A percentile compares a stretch with the other conserved stretches of the same genome.
Evolutionary conservation across 805 yeast species (phyloP).

Genomic region (Candida sakaeoensis): DNA sequence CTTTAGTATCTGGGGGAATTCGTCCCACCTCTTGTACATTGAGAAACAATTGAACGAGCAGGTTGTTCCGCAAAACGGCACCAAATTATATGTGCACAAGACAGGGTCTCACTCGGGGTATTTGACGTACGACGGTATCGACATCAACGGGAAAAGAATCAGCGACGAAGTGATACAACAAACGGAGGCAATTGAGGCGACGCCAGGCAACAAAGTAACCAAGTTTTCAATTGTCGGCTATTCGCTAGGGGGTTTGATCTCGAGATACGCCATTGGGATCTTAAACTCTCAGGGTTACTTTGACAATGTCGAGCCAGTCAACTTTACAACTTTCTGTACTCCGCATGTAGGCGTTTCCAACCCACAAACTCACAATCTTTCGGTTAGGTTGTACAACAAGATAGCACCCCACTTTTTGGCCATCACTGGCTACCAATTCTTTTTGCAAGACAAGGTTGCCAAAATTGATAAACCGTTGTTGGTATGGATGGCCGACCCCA

Average conservation of each 20-base stretch:
- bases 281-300: constrained; percentile 52
- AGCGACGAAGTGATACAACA: constrained; percentile 54
- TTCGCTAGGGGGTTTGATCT: constrained; percentile 40
- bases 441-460: constrained; percentile 43
- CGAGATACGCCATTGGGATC: constrained; percentile 43
- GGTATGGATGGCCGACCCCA: constrained; percentile 59
- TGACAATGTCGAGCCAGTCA: constrained; percentile 50
- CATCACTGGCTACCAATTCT: constrained; percentile 71
- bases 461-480: constrained; percentile 46
- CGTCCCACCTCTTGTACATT: constrained; percentile 62
- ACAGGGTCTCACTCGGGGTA: constrained; percentile 67
- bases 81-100: constrained; percentile 36
- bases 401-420: constrained; percentile 66
- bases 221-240: constrained; percentile 40
- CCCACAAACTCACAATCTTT: constrained; percentile 25
- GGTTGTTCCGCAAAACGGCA: constrained; percentile 19
- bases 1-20: constrained; percentile 62
- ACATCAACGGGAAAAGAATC: constrained; percentile 75
- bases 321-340: constrained; percentile 48
- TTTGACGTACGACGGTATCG: constrained; percentile 83
- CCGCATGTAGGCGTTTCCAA: constrained; percentile 71
- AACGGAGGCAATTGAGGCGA: constrained; percentile 10
- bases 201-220: constrained; percentile 22
- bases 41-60: constrained; percentile 40
- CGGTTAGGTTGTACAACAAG: constrained; percentile 55